Evolutionary conservation across 2,329 filamentous ascomycete genomes (phyloP).

Genomic region (Dothistroma pini): DNA sequence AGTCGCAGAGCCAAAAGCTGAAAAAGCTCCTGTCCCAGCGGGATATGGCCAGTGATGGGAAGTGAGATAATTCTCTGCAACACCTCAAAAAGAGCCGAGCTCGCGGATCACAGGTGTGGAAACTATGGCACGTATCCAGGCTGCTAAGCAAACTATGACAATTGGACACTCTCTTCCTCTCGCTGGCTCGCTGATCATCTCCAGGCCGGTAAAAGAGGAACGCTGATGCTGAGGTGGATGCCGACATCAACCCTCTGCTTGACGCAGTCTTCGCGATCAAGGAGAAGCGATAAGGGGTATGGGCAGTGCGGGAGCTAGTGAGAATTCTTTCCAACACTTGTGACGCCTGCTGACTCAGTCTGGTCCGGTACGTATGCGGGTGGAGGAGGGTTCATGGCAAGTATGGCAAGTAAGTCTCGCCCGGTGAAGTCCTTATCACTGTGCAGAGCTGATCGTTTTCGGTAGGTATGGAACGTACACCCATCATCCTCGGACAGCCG

Average conservation of each 20-base stretch:
- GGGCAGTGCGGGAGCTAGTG: background rate
- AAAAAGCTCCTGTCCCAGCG: too few relatives aligned
- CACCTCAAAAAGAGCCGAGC: too few relatives aligned
- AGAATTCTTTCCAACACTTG: background rate
- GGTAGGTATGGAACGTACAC: background rate
- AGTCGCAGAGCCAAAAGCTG: too few relatives aligned
- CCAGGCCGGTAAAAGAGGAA: slow-evolving; percentile 5
- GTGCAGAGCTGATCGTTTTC: background rate
- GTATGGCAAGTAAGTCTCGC: background rate
- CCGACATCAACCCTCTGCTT: slow-evolving; percentile 5
- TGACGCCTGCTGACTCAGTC: background rate
- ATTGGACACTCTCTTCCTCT: background rate
- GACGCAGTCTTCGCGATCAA: slow-evolving; percentile 5
- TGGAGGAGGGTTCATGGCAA: background rate
- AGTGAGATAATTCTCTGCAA: too few relatives aligned
- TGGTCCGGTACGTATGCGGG: background rate
- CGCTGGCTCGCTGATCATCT: too few relatives aligned
- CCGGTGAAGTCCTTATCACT: background rate
- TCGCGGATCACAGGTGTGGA: background rate
- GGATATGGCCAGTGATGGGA: too few relatives aligned
- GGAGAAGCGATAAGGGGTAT: slow-evolving; percentile 1
- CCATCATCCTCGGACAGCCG: background rate
- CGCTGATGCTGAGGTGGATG: slow-evolving; percentile 9
- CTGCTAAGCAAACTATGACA: background rate
- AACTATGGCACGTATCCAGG: background rate